Evolutionary conservation across 352 stramenopile species (phyloP).

Genomic region (Phytophthora fragariae): DNA sequence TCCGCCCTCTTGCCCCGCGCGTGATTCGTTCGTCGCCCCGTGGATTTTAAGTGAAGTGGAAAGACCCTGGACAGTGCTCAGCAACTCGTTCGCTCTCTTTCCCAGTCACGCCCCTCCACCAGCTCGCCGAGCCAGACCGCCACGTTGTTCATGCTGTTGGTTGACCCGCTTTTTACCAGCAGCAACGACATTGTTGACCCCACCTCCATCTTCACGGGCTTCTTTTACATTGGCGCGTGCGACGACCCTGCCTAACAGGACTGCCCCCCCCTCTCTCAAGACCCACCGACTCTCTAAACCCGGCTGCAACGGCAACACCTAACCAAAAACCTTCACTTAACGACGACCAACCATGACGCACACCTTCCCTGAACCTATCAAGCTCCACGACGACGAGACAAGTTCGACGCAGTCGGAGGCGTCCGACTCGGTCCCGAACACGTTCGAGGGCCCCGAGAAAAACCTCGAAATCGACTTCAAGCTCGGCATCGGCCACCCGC

Average conservation of each 20-base stretch:
- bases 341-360: conserved; percentile 40
- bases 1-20: neutral
- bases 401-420: conserved; percentile 77
- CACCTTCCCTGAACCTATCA: conserved; percentile 78
- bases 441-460: conserved; percentile 99
- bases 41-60: conserved; percentile 22
- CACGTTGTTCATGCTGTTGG: conserved; percentile 85
- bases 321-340: neutral
- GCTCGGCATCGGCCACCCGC: conserved; percentile 57
- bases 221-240: conserved; percentile 92
- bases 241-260: conserved; percentile 88
- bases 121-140: conserved; percentile 33
- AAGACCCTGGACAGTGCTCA: conserved; percentile 11
- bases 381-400: conserved; percentile 68
- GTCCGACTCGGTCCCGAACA: conserved; percentile 71
- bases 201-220: conserved; percentile 89
- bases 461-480: conserved; percentile 97
- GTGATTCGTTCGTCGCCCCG: conserved; percentile 1
- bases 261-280: conserved; percentile 4
- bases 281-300: neutral
- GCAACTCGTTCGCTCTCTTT: conserved; percentile 9
- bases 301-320: conserved; percentile 12
- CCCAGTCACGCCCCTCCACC: conserved; percentile 20
- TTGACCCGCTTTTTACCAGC: conserved; percentile 72
- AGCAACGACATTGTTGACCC: conserved; percentile 90